phyloP scores from a whole-genome alignment of 345 rosid species.

The Rhodamnia rubescens region DNA sequence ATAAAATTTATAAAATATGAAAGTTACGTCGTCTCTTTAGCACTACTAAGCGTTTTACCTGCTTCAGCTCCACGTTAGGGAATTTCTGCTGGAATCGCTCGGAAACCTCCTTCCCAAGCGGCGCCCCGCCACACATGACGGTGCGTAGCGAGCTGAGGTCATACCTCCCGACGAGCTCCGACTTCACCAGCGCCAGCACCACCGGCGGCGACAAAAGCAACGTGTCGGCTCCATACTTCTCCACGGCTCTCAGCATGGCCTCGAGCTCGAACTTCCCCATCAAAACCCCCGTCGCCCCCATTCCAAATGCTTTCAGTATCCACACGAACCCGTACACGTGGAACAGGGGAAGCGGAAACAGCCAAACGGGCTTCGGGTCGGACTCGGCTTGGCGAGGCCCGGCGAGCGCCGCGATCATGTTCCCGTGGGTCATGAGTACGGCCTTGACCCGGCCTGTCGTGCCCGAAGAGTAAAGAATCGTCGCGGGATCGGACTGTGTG shows the following conservation, averaged over 20 bases:
- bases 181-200: conserved; percentile 46
- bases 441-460: conserved; percentile 23
- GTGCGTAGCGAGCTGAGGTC: conserved; percentile 44
- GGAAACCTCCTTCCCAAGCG: conserved; percentile 56
- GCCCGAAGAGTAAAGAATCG: conserved; percentile 26
- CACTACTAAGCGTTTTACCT: not conserved
- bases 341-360: conserved; percentile 21
- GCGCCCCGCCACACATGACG: conserved; percentile 59
- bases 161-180: conserved; percentile 43
- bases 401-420: not conserved
- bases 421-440: conserved; percentile 22
- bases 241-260: conserved; percentile 36
- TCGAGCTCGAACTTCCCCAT: conserved; percentile 43
- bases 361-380: not conserved
- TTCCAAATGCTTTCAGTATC: conserved; percentile 27
- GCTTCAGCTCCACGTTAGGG: conserved; percentile 9
- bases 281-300: conserved; percentile 30
- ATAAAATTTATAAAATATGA: not conserved
- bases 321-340: conserved; percentile 38
- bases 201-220: conserved; percentile 75
- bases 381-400: not conserved
- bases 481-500: conserved; percentile 17
- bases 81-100: conserved; percentile 48
- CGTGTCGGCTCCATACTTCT: conserved; percentile 36
- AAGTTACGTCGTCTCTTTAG: not conserved